Evolutionary conservation across 495 filamentous ascomycete species (phyloP).

Genomic region (Aspergillus coremiiformis): DNA sequence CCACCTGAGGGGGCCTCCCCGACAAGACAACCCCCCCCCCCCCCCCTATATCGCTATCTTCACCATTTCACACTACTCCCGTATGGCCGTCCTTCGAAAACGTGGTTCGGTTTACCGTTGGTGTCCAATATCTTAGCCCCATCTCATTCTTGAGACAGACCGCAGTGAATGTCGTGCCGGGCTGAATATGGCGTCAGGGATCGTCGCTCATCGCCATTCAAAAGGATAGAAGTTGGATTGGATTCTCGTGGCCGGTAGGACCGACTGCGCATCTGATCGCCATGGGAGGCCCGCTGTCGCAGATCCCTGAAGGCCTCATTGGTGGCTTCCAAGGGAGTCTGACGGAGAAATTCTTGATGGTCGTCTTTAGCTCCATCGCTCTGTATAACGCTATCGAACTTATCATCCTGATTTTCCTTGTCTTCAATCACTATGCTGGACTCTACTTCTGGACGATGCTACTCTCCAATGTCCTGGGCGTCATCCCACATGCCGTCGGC

Average conservation of each 20-base stretch:
- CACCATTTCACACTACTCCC: no score
- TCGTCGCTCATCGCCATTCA: not conserved
- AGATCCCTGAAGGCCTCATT: conserved; percentile 29
- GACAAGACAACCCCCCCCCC: no score
- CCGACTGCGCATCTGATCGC: not conserved
- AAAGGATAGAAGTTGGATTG: not conserved
- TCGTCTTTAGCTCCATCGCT: conserved; percentile 42
- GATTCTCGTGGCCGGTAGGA: not conserved
- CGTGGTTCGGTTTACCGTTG: no score
- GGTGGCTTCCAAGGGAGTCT: conserved; percentile 25
- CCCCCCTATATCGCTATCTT: no score
- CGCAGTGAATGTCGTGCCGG: not conserved
- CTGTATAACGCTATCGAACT: conserved; percentile 48
- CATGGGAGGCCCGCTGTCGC: conserved; percentile 11
- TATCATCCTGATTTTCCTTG: conserved; percentile 40
- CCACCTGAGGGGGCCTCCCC: no score
- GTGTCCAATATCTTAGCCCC: no score
- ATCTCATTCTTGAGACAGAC: no score
- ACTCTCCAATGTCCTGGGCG: conserved; percentile 23
- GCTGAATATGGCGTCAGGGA: not conserved
- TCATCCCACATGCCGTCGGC: conserved; percentile 48
- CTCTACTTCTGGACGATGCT: conserved; percentile 45
- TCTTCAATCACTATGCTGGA: conserved; percentile 40
- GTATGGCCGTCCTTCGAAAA: no score
- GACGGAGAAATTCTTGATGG: conserved; percentile 35